Evolutionary conservation across 2,329 filamentous ascomycete species (phyloP), one percentile per base, ranked within the genome.

Genomic region (Fusarium goolgardi): DNA sequence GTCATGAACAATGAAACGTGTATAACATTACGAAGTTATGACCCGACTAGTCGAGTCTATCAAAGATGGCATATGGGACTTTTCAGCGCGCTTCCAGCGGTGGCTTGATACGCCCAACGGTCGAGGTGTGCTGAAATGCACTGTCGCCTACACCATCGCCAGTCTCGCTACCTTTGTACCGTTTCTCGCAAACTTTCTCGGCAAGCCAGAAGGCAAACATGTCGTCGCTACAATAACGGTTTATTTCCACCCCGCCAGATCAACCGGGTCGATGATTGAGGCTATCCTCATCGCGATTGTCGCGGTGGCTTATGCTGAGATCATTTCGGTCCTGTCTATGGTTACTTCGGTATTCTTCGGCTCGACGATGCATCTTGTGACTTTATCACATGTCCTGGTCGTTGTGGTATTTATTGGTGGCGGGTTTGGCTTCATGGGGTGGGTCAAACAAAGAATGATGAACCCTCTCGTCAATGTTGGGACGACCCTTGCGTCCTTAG

Each of bases 201-300:
- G 95, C 5, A 85, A 90, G 61, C 91, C 94, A 69, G 94, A 97
- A 78, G 93, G 93, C 39, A 97, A 97, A 76, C 95, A 97, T 79
- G 90, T 97, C 71, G 93, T 97, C 50, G 94, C 94, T 34, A 97
- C 95, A 2, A 89, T 97, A 53, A 96, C 93, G 0, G 94, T 97
- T 11, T 98, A 97, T 75, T 98, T 97, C 73, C 94, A 97, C 76
- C 94, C 95, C 2, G 92, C 93, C 2, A 86, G 95, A 55, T 93
- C 93, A 18, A 88, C 90, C 11, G 95, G 95, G 0, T 96, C 92
- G 65, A 97, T 97, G 93, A 86, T 93, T 56, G 92, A 97, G 78
- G 94, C 94, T 4, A 87, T 91, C 15, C 80, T 94, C 16, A 88
- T 96, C 50, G 92, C 93, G 5, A 81, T 92, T 20, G 84, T 91